Conservation (phyloP, 345 rosid species). For the Noccaea bulbosa region DNA sequence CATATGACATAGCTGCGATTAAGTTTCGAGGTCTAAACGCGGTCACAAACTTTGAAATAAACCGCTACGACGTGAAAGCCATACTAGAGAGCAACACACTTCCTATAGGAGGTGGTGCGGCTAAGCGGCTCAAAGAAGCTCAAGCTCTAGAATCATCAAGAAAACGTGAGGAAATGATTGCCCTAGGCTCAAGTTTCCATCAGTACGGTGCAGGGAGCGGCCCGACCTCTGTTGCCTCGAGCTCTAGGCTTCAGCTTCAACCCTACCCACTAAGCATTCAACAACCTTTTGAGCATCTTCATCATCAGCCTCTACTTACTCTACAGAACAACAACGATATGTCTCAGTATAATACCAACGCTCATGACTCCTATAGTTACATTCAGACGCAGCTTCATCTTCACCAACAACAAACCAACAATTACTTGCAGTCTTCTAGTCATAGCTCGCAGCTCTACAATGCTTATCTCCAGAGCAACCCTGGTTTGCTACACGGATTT, state of each 20-base stretch:
- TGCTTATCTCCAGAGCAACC: slow-evolving; percentile 68
- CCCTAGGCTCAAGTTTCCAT: slow-evolving; percentile 64
- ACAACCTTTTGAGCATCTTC: slow-evolving; percentile 56
- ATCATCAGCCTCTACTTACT: slow-evolving; percentile 64
- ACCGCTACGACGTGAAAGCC: slow-evolving; percentile 90
- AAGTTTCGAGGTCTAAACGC: slow-evolving; percentile 92
- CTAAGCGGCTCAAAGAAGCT: slow-evolving; percentile 95
- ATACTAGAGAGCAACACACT: slow-evolving; percentile 93
- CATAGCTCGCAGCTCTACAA: slow-evolving; percentile 67
- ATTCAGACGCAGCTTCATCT: slow-evolving; percentile 83
- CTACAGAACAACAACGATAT: slow-evolving; percentile 76
- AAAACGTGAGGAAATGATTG: slow-evolving; percentile 86
- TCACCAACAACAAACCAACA: slow-evolving; percentile 54
- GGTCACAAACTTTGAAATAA: slow-evolving; percentile 96
- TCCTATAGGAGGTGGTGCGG: slow-evolving; percentile 98
- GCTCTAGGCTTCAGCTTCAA: slow-evolving; percentile 59
- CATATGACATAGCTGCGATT: slow-evolving; percentile 97
- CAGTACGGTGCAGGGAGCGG: slow-evolving; percentile 61
- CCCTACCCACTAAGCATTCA: slow-evolving; percentile 70
- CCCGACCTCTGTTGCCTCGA: slow-evolving; percentile 48
- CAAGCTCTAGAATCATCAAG: slow-evolving; percentile 87
- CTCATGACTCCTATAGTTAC: slow-evolving; percentile 61
- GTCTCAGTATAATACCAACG: slow-evolving; percentile 59
- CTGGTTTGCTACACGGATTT: slow-evolving; percentile 71
- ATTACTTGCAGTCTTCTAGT: slow-evolving; percentile 52